Evolutionary conservation across 1,139 yeast species (phyloP).

Genomic region (Pichia sp.): DNA sequence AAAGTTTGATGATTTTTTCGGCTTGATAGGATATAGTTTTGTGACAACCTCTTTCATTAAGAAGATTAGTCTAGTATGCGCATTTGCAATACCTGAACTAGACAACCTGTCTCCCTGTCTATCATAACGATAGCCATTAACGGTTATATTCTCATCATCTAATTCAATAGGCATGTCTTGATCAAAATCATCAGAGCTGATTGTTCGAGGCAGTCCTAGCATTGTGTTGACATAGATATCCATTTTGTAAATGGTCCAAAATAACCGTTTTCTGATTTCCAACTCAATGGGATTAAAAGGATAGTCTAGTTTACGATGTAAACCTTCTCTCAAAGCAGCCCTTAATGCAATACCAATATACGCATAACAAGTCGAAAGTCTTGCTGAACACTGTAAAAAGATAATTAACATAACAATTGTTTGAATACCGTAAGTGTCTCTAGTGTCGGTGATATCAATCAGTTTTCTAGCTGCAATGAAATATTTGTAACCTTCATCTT

Average conservation of each 20-base stretch:
- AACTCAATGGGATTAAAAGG: conserved; percentile 74
- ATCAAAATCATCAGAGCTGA: conserved; percentile 75
- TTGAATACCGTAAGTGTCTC: conserved; percentile 61
- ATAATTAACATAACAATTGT: conserved; percentile 66
- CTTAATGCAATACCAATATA: conserved; percentile 89
- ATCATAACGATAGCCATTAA: conserved; percentile 39
- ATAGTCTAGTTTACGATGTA: conserved; percentile 66
- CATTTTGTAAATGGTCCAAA: conserved; percentile 87
- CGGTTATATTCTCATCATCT: conserved; percentile 82
- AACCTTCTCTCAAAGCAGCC: conserved; percentile 80
- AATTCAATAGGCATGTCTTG: conserved; percentile 80
- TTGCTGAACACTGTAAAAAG: conserved; percentile 83
- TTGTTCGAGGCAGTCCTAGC: conserved; percentile 77
- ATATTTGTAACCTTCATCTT: conserved; percentile 76
- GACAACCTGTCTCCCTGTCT: conserved; percentile 42
- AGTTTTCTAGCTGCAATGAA: conserved; percentile 76
- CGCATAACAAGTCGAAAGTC: conserved; percentile 83
- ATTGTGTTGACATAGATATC: conserved; percentile 86
- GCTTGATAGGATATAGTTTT: conserved; percentile 48
- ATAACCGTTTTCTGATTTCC: conserved; percentile 77
- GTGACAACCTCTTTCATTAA: conserved; percentile 50
- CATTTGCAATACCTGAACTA: conserved; percentile 76
- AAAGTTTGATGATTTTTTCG: conserved; percentile 16
- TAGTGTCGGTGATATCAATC: conserved; percentile 58
- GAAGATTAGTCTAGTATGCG: conserved; percentile 67